A percentile compares a stretch with the other conserved stretches of the same genome.
These are phyloP conservation scores for Tylopilus subfusipes DNA, from an alignment of 768 basidiomycete genomes.

Conservation along the genomic window DNA sequence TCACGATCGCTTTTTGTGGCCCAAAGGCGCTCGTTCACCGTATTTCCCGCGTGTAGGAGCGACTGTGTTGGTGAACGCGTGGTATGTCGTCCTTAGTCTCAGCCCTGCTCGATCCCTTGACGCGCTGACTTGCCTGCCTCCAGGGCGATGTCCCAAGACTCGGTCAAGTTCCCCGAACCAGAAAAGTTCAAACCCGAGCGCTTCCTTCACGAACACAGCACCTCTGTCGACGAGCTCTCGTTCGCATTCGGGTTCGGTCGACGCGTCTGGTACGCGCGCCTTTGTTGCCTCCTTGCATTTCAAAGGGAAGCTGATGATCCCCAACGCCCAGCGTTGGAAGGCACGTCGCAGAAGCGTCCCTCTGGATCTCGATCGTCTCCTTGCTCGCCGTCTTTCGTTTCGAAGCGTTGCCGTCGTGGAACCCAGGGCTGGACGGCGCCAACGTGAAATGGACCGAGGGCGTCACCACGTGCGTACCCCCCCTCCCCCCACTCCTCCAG, in stretches of 20 bases:
- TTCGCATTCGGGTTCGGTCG: conserved; percentile 43
- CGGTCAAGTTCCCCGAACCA: conserved; percentile 37
- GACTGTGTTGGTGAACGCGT: conserved; percentile 20
- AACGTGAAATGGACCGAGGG: conserved; percentile 22
- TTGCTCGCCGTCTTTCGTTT: conserved; percentile 18
- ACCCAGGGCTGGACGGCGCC: conserved; percentile 17
- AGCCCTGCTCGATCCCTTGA: not conserved
- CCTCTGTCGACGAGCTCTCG: conserved; percentile 11
- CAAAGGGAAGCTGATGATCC: not conserved
- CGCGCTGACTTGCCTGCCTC: not conserved
- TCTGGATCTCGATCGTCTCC: conserved; percentile 29
- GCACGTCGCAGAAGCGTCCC: conserved; percentile 38
- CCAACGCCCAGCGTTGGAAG: conserved; percentile 37
- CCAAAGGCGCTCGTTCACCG: not conserved
- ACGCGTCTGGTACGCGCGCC: conserved; percentile 19
- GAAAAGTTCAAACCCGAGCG: conserved; percentile 38
- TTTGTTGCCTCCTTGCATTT: not conserved
- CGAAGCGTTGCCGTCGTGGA: conserved; percentile 12
- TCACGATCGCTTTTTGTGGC: conserved; percentile 11
- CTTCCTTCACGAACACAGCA: conserved; percentile 16
- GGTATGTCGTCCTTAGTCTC: conserved; percentile 5
- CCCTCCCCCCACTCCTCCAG: not conserved
- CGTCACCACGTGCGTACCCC: conserved; percentile 18
- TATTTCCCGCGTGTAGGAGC: conserved; percentile 9
- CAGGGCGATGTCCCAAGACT: conserved; percentile 37